Evolutionary conservation across 2,329 filamentous ascomycete species (phyloP).

Genomic region (Aureobasidium vineae): DNA sequence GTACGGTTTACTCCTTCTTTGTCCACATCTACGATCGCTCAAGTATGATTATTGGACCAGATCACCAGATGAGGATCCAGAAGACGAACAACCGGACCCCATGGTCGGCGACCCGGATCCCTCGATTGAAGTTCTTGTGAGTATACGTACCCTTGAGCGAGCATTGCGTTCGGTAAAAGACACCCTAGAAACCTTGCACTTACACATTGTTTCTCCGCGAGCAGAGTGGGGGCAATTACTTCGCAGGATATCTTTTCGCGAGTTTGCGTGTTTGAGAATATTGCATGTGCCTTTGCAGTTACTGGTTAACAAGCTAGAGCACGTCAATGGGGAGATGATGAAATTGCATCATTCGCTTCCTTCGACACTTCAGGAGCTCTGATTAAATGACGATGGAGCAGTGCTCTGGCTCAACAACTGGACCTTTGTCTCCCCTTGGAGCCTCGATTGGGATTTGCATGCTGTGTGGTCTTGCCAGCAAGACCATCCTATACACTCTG

Average conservation of each 20-base stretch:
- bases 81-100: neutral
- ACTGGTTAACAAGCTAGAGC: neutral
- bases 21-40: neutral
- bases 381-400: constrained; percentile 1
- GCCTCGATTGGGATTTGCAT: neutral
- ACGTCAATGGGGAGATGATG: neutral
- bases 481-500: neutral
- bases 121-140: neutral
- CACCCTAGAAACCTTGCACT: neutral
- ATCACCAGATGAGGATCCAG: neutral
- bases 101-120: neutral
- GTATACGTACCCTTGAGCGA: neutral
- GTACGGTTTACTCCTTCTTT: neutral
- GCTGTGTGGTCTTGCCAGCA: neutral
- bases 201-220: constrained; percentile 4
- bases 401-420: neutral
- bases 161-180: neutral
- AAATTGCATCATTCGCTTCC: neutral
- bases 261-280: neutral
- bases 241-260: neutral
- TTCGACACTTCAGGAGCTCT: neutral
- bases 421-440: neutral
- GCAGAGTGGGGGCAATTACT: neutral
- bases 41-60: neutral
- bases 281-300: neutral